Conservation (phyloP, 148 eudicot genomes). For the Diospyros kaki region DNA sequence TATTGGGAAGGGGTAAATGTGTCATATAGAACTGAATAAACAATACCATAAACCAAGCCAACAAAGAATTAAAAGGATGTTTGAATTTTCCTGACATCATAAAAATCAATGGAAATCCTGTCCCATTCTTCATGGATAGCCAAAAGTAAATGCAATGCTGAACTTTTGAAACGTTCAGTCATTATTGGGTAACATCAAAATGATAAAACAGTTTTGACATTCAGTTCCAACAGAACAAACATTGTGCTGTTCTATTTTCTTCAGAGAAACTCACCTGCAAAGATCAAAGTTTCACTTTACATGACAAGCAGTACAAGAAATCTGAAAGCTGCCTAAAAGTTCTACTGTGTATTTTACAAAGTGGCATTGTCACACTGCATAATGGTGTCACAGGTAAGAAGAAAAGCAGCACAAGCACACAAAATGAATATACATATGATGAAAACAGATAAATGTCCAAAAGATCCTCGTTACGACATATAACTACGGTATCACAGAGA, state of each 20-base stretch:
- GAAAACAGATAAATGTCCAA: no score
- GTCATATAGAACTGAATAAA: no score
- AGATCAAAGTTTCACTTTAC: not conserved
- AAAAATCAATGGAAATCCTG: not conserved
- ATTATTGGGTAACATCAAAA: conserved; percentile 13
- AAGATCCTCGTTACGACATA: no score
- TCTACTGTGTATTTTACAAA: not conserved
- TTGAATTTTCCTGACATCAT: no score
- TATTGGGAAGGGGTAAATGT: no score
- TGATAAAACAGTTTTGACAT: not conserved
- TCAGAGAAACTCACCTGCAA: conserved; percentile 10
- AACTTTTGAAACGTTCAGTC: conserved; percentile 4
- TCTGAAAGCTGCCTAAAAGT: not conserved
- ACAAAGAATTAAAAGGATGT: no score
- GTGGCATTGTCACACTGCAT: no score
- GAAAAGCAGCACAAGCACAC: no score
- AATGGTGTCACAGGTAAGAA: no score
- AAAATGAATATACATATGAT: no score
- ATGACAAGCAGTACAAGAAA: not conserved
- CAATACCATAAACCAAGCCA: no score
- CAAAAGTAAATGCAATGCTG: not conserved
- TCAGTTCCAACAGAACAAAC: not conserved
- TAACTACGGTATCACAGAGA: no score
- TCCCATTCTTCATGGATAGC: not conserved
- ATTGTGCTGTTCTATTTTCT: not conserved